Conservation (phyloP, 192 early-diverging fungal species). For the Rhizoclosmatium globosum region DNA sequence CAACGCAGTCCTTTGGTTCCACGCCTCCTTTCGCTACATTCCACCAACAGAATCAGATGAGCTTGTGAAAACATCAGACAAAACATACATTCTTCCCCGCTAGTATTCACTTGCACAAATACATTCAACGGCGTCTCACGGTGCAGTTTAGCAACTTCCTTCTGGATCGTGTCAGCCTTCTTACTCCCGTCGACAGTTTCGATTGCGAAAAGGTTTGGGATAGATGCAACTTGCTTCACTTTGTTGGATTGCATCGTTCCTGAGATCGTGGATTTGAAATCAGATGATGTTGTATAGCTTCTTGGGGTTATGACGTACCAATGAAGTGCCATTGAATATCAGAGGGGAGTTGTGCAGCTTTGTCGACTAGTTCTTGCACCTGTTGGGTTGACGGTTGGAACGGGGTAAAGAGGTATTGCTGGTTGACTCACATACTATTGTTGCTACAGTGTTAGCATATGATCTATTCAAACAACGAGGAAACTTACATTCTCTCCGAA, state of each 20-base stretch:
- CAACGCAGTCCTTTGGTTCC: slow-evolving; percentile 54
- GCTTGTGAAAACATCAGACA: neutral
- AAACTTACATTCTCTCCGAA: slow-evolving; percentile 94
- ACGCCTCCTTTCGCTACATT: slow-evolving; percentile 83
- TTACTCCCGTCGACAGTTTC: slow-evolving; percentile 86
- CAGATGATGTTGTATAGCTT: neutral
- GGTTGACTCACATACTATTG: slow-evolving; percentile 48
- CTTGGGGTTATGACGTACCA: slow-evolving; percentile 54
- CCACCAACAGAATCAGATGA: neutral
- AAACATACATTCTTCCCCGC: slow-evolving; percentile 79
- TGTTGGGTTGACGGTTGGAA: slow-evolving; percentile 35
- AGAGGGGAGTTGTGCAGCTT: slow-evolving; percentile 76
- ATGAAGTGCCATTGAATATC: slow-evolving; percentile 99
- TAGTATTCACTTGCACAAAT: slow-evolving; percentile 96
- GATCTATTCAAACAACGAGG: slow-evolving; percentile 26
- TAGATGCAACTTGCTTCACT: slow-evolving; percentile 84
- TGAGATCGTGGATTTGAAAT: slow-evolving; percentile 8
- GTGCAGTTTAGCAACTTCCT: slow-evolving; percentile 61
- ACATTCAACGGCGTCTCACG: slow-evolving; percentile 70
- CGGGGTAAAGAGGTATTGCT: neutral
- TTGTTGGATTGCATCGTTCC: slow-evolving; percentile 95
- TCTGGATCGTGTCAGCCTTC: slow-evolving; percentile 84
- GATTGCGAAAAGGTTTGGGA: slow-evolving; percentile 90
- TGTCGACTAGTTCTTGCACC: slow-evolving; percentile 95
- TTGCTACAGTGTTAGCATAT: neutral